Evolutionary conservation across 179 eudicot species (phyloP), one percentile per base, ranked within the genome.

Genomic region (Silene coronaria): DNA sequence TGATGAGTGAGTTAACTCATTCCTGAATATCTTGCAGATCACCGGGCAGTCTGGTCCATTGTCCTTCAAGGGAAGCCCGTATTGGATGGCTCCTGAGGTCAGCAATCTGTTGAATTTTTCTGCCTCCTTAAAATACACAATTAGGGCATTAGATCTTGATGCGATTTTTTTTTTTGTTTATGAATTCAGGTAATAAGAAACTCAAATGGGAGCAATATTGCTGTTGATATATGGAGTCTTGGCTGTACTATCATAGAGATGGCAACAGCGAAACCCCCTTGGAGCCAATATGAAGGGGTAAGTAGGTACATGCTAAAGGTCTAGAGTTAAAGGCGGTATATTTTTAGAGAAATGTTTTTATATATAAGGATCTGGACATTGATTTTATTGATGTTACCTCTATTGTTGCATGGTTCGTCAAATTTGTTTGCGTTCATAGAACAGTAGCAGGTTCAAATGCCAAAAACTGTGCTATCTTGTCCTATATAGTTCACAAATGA

Each of bases 21-120:
- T 63, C 67, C 32, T 27, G 73, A 79, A 21, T 5, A 70, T 74
- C 45, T 78, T 80, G 80, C 87, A 93, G 98, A 86, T 93, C 61
- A 81, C 93, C 22, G 98, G 98, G 55, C 91, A 90, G 81, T 84
- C 96, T 24, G 86, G 97, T 81, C 93, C 97, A 32, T 78, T 90
- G 80, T 94, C 98, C 69, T 89, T 94, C 70, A 94, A 91, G 82
- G 98, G 97, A 80, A 91, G 98, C 82, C 98, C 98, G 27, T 90
- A 93, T 75, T 93, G 98, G 98, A 91, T 93, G 98, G 98, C 98
- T 71, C 98, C 98, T 45, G 98, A 93, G 98, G 98, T 93, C 34
- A 72, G 88, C 38, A 71, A 22, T 66, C 30, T 42, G 42, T n/a
- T n/a, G 72, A n/a, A 70, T 62, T n/a, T 21, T 23, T 53, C 75